Conservation (phyloP, 2,329 filamentous ascomycete species). For the Chalara sp. region DNA sequence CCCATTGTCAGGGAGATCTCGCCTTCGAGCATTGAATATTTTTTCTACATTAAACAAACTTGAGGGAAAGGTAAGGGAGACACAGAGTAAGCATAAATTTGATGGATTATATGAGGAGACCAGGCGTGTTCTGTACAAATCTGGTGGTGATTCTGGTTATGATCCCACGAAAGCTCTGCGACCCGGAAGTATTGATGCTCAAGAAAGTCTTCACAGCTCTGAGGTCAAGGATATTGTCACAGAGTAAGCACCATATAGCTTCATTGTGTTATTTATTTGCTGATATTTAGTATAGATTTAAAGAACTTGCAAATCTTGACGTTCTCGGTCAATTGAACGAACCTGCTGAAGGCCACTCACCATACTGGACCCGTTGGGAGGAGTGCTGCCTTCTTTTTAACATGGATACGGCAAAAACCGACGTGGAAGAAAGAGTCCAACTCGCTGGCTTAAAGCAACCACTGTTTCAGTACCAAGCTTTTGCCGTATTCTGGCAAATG, state of each 20-base stretch:
- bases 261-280: background rate
- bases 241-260: background rate
- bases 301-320: slow-evolving; percentile 9
- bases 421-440: slow-evolving; percentile 4
- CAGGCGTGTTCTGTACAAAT: background rate
- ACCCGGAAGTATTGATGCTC: too few relatives aligned
- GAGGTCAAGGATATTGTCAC: background rate
- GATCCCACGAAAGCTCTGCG: background rate
- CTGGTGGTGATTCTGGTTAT: background rate
- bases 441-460: slow-evolving; percentile 12
- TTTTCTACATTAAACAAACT: too few relatives aligned
- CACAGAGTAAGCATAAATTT: too few relatives aligned
- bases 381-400: slow-evolving; percentile 15
- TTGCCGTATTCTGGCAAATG: slow-evolving; percentile 18
- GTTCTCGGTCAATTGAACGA: slow-evolving; percentile 7
- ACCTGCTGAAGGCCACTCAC: background rate
- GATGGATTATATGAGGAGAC: background rate
- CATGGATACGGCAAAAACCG: slow-evolving; percentile 6
- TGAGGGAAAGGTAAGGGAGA: too few relatives aligned
- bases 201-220: too few relatives aligned
- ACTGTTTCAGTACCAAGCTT: slow-evolving; percentile 18
- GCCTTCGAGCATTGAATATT: too few relatives aligned
- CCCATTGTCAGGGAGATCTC: too few relatives aligned
- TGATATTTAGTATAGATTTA: slow-evolving; percentile 5
- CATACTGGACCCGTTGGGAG: slow-evolving; percentile 6